Evolutionary conservation across 2,329 filamentous ascomycete genomes (phyloP).

Genomic region (Colletotrichum chrysophilum): DNA sequence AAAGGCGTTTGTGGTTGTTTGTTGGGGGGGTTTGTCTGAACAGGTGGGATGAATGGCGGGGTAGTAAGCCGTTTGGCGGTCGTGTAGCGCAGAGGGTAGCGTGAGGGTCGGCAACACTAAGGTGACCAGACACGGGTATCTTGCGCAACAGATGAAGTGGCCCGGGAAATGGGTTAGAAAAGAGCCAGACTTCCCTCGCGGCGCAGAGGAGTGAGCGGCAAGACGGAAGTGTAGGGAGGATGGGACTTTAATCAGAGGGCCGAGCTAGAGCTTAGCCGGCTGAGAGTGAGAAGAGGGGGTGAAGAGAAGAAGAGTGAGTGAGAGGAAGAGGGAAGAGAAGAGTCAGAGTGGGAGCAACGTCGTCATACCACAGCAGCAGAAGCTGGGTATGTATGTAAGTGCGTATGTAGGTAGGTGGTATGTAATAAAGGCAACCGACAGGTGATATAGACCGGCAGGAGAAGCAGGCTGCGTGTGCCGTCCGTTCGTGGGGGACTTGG

Average conservation of each 20-base stretch:
- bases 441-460: conserved; percentile 16
- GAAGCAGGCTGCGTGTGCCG: conserved; percentile 9
- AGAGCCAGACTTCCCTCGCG: not conserved
- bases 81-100: conserved; percentile 9
- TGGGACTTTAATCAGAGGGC: conserved; percentile 4
- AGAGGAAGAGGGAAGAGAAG: conserved; percentile 2
- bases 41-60: conserved; percentile 20
- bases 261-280: conserved; percentile 1
- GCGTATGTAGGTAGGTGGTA: conserved; percentile 7
- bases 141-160: not conserved
- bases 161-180: conserved; percentile 17
- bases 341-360: conserved; percentile 17
- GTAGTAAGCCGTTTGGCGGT: conserved; percentile 11
- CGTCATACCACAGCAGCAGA: conserved; percentile 21
- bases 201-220: not conserved
- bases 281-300: conserved; percentile 7
- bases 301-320: not conserved
- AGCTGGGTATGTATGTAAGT: conserved; percentile 8
- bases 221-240: not conserved
- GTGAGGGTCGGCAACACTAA: conserved; percentile 7
- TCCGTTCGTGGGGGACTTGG: conserved; percentile 6
- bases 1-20: not conserved
- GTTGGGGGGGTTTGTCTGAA: not conserved
- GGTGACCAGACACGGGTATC: not conserved
- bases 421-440: conserved; percentile 17